Evolutionary conservation across 73 alveolate species (phyloP).

Genomic region (Paramecium sexaurelia): DNA sequence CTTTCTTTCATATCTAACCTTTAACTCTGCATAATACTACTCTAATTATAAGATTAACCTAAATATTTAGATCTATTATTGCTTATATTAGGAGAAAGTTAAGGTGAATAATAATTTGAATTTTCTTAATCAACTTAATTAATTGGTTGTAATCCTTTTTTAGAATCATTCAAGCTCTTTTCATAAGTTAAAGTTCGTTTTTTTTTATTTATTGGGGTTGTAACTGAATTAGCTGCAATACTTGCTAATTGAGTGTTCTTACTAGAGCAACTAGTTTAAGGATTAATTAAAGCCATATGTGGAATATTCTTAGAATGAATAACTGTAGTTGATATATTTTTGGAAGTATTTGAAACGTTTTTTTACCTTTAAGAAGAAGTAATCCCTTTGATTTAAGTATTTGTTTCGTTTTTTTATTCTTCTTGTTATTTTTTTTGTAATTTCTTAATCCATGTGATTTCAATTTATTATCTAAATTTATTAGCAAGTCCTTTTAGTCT

Average conservation of each 20-base stretch:
- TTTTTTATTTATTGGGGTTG: neutral
- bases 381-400: neutral
- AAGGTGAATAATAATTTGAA: neutral
- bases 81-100: constrained; percentile 15
- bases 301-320: neutral
- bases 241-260: neutral
- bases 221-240: neutral
- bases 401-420: neutral
- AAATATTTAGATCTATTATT: constrained; percentile 1
- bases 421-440: neutral
- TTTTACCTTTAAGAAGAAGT: neutral
- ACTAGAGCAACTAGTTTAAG: neutral
- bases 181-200: neutral
- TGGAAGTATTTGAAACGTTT: neutral
- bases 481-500: constrained; percentile 23
- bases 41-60: constrained; percentile 6
- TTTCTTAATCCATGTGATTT: neutral
- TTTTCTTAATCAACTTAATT: constrained; percentile 22
- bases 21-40: constrained; percentile 47
- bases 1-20: constrained; percentile 47
- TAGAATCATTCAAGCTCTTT: neutral
- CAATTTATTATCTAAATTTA: constrained; percentile 21
- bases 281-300: constrained; percentile 1
- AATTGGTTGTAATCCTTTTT: neutral
- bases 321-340: neutral